phyloP scores from a whole-genome alignment of 176 grass and related monocot species.

The Aechmea fasciata region DNA sequence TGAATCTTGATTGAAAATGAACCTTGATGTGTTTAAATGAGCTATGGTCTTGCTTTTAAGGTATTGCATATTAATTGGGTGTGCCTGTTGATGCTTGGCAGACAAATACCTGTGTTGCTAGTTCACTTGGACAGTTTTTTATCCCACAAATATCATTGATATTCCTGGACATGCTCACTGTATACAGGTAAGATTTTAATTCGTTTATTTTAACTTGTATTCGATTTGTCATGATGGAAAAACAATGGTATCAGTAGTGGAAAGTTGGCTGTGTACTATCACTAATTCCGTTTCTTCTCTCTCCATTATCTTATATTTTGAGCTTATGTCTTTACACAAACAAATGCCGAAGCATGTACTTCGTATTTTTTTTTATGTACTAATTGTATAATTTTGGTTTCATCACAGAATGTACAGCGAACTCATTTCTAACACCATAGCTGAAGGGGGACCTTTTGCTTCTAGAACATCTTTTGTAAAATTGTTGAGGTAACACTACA shows the following conservation, averaged over 20 bases:
- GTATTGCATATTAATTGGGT: slow-evolving; percentile 11
- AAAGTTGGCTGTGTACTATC: too few relatives aligned
- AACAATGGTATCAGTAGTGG: background rate
- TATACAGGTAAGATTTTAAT: slow-evolving; percentile 61
- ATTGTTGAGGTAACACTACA: slow-evolving; percentile 54
- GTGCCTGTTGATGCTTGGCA: slow-evolving; percentile 36
- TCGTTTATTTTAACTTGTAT: background rate
- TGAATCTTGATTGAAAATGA: background rate
- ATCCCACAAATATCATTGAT: slow-evolving; percentile 93
- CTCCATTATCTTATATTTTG: too few relatives aligned
- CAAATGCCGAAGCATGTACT: background rate
- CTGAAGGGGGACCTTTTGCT: slow-evolving; percentile 93
- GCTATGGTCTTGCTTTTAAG: background rate
- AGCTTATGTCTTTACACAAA: too few relatives aligned
- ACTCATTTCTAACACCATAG: slow-evolving; percentile 89
- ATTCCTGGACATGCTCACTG: slow-evolving; percentile 95
- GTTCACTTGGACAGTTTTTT: slow-evolving; percentile 83
- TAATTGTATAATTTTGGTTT: background rate
- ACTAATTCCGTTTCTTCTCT: too few relatives aligned
- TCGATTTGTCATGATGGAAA: slow-evolving; percentile 10
- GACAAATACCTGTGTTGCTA: slow-evolving; percentile 96
- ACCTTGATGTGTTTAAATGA: background rate
- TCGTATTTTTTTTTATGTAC: background rate
- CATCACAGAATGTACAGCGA: slow-evolving; percentile 96
- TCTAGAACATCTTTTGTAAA: slow-evolving; percentile 98